These are phyloP conservation scores for Phytophthora syringae DNA, from an alignment of 352 stramenopile species.

Conservation along the genomic window DNA sequence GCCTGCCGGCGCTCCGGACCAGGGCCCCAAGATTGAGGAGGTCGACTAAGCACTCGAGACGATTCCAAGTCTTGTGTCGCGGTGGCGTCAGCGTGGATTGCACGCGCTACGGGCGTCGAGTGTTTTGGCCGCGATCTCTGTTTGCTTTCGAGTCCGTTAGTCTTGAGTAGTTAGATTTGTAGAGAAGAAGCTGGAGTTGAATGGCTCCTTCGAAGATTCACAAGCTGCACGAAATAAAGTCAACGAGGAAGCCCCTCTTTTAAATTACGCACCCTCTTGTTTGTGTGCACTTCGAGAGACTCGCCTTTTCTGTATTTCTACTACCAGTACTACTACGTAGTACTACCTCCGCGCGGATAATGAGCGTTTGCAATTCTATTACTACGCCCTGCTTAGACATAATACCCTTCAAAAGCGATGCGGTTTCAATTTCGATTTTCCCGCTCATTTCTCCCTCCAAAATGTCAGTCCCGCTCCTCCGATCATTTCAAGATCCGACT, in stretches of 20 bases:
- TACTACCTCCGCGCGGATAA: too few relatives aligned
- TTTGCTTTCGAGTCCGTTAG: conserved; percentile 23
- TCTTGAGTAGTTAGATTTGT: conserved; percentile 34
- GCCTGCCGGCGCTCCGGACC: conserved; percentile 40
- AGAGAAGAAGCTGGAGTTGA: conserved; percentile 38
- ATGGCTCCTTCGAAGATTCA: conserved; percentile 31
- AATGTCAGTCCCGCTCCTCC: too few relatives aligned
- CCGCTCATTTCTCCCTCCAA: too few relatives aligned
- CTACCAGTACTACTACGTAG: too few relatives aligned
- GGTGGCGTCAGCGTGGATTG: conserved; percentile 39
- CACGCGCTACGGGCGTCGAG: conserved; percentile 36
- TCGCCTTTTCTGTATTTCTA: too few relatives aligned
- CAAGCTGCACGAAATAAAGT: conserved; percentile 30
- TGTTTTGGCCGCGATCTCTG: conserved; percentile 30
- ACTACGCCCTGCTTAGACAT: too few relatives aligned
- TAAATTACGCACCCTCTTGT: too few relatives aligned
- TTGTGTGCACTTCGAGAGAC: too few relatives aligned
- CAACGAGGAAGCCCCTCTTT: conserved; percentile 31
- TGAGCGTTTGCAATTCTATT: too few relatives aligned
- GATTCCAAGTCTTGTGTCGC: conserved; percentile 28
- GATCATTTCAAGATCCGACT: too few relatives aligned
- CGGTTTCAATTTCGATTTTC: too few relatives aligned
- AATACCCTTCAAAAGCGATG: too few relatives aligned
- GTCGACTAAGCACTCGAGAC: conserved; percentile 83
- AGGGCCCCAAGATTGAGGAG: conserved; percentile 85